phyloP scores from a whole-genome alignment of 257 asterid species.

The Jaltomata sinuosa region DNA sequence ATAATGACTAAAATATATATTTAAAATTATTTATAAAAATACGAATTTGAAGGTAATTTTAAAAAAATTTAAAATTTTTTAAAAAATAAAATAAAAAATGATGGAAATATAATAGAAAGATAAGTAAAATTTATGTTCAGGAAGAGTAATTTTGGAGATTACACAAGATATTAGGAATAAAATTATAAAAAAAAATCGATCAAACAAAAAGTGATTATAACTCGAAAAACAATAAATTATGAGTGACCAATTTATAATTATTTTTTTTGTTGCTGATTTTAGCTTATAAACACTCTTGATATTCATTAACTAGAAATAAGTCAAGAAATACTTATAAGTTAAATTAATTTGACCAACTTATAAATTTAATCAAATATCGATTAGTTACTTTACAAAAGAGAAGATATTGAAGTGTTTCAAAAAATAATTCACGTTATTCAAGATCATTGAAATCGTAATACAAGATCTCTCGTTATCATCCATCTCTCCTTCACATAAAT shows the following conservation, averaged over 20 bases:
- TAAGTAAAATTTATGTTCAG: no score
- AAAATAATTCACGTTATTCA: background rate
- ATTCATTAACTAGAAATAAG: background rate
- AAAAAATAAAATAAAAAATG: no score
- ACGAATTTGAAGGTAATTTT: background rate
- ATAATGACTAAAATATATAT: no score
- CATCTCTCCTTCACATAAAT: background rate
- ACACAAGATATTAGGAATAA: background rate
- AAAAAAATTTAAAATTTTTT: no score
- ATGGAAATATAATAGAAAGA: no score
- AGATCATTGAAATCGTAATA: background rate
- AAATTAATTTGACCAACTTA: background rate
- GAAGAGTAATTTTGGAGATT: no score
- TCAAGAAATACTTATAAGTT: background rate
- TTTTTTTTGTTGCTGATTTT: background rate
- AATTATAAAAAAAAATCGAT: background rate
- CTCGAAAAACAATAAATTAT: background rate
- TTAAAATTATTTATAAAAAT: no score
- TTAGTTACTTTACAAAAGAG: background rate
- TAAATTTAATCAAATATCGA: background rate
- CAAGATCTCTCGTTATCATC: background rate
- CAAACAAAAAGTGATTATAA: background rate
- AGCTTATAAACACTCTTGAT: background rate
- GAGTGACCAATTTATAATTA: background rate
- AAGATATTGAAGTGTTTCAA: background rate